Evolutionary conservation across 2,329 filamentous ascomycete species (phyloP).

Genomic region (Pseudogymnoascus sp.): DNA sequence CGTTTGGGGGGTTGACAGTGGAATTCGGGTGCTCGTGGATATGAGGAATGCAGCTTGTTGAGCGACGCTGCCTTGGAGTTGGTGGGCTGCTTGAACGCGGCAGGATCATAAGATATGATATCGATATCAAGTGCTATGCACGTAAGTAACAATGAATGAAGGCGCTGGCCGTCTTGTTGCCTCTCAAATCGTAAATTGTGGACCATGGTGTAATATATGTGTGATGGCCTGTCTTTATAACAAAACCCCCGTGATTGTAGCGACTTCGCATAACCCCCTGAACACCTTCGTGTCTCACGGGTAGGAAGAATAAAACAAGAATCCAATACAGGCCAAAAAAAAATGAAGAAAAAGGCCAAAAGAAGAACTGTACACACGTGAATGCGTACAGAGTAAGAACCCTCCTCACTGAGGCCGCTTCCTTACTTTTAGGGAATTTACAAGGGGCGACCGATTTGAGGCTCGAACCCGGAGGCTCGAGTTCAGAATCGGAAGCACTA

Average conservation of each 20-base stretch:
- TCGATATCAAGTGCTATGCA: not conserved
- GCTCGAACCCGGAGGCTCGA: not conserved
- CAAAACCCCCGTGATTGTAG: not conserved
- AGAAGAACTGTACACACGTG: not conserved
- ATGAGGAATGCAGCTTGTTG: not conserved
- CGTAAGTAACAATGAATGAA: not conserved
- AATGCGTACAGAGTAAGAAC: not conserved
- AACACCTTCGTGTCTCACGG: not conserved
- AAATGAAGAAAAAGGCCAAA: not conserved
- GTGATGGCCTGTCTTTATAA: not conserved
- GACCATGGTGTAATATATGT: not conserved
- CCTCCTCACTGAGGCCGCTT: not conserved
- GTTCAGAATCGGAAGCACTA: not conserved
- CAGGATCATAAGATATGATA: not conserved
- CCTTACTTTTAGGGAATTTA: not conserved
- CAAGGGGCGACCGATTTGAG: not conserved
- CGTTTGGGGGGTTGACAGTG: not conserved
- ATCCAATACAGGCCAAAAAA: not conserved
- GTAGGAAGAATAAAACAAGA: not conserved
- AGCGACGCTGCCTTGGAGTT: not conserved
- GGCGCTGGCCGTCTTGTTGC: not conserved
- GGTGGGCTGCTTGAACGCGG: not conserved
- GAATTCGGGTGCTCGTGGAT: not conserved
- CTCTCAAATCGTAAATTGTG: not conserved
- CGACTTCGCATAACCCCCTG: not conserved